Conservation (phyloP, 176 grass and related monocot species). For the Cymbopogon citratus region DNA sequence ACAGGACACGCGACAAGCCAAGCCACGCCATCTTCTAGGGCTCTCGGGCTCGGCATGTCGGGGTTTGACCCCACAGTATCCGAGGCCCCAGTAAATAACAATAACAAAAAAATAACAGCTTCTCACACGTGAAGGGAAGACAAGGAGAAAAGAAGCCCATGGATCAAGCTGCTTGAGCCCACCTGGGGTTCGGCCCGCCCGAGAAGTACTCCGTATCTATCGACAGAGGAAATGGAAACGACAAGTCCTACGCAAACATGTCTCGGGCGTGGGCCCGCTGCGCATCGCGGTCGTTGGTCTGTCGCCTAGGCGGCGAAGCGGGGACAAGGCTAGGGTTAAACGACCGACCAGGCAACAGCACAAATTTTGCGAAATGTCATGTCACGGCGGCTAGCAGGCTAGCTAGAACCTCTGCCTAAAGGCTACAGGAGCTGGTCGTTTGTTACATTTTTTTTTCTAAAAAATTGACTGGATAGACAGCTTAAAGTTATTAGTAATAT, state of each 20-base stretch:
- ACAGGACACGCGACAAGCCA: slow-evolving; percentile 6
- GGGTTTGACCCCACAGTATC: slow-evolving; percentile 38
- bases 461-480: no score
- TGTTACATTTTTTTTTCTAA: neutral
- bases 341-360: slow-evolving; percentile 4
- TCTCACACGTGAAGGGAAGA: slow-evolving; percentile 4
- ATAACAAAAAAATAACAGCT: no score
- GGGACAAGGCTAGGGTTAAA: slow-evolving; percentile 33
- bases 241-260: slow-evolving; percentile 16
- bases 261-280: neutral
- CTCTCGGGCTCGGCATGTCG: slow-evolving; percentile 32
- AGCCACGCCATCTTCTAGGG: slow-evolving; percentile 30
- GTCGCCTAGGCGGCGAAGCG: slow-evolving; percentile 15
- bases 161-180: slow-evolving; percentile 18
- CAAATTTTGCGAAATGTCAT: neutral
- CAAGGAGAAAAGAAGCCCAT: neutral
- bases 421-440: neutral
- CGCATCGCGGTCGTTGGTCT: slow-evolving; percentile 31
- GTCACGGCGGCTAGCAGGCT: neutral
- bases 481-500: no score
- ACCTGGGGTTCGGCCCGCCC: neutral
- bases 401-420: neutral
- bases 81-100: no score
- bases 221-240: neutral
- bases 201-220: neutral